Conservation (phyloP, 164 flowering plant species). For the Piper longum region DNA sequence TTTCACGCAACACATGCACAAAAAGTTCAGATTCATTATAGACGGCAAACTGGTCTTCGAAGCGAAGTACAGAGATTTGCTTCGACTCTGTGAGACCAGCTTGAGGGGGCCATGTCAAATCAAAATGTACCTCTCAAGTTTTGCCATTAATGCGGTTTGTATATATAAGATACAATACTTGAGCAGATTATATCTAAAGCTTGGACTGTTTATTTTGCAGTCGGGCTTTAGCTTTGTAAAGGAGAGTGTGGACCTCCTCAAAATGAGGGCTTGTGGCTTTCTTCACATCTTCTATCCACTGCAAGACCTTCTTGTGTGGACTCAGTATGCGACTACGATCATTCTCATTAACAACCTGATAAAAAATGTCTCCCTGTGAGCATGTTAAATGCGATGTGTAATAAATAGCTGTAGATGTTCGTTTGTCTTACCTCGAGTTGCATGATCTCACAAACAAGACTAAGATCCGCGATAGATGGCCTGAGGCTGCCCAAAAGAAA, state of each 20-base stretch:
- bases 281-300: constrained; percentile 68
- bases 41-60: no score
- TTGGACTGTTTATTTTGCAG: constrained; percentile 14
- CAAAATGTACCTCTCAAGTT: no score
- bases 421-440: constrained; percentile 52
- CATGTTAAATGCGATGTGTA: neutral
- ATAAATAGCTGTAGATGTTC: neutral
- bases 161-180: no score
- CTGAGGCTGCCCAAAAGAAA: constrained; percentile 54
- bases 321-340: constrained; percentile 44
- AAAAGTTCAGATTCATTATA: no score
- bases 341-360: constrained; percentile 45
- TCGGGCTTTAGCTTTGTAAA: constrained; percentile 33
- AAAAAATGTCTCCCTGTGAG: neutral
- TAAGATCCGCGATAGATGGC: constrained; percentile 91
- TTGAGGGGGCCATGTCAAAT: no score
- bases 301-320: constrained; percentile 56
- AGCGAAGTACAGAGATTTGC: no score
- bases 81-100: no score
- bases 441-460: constrained; percentile 83
- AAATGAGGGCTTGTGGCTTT: constrained; percentile 70
- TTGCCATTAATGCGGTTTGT: no score
- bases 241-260: constrained; percentile 48
- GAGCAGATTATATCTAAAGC: neutral
- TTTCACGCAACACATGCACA: no score